Evolutionary conservation across 768 basidiomycete species (phyloP), one percentile per base, ranked within the genome.

Genomic region (Tricholomella constricta): DNA sequence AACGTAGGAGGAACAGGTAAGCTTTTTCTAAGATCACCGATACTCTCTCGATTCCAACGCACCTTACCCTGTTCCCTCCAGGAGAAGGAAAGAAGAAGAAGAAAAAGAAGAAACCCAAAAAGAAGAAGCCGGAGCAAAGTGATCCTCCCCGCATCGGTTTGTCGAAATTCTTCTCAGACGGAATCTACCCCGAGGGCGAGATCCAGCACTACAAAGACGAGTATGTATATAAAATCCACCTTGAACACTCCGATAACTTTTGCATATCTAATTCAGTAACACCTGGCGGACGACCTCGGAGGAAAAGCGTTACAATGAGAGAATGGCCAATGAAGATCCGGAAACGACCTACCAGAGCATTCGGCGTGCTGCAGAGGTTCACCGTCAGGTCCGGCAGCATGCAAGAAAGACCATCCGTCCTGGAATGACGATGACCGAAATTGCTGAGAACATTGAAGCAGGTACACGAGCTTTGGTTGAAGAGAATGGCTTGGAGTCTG

Each of bases 341-440:
- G 84, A 89, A 56, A 75, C 79, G 36, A 96, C 91, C 0, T 99
- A 98, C 71, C 82, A 91, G 61, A 84, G 81, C 66, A 95, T 99
- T 65, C 85, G 97, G 46, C 83, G 88, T 54, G 97, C 88, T 35
- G 90, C 91, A n/a, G 95, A 98, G 72, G 94, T 96, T 10, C 97
- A 99, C 68, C 82, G 97, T 41, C 89, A 91, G 67, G 96, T 95
- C 48, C 86, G 97, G 50, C 74, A 82, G 54, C 81, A 89, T 63
- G 94, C 91, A 3, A 84, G 85, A 61, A 86, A 86, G 67, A 77
- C 75, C 54, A 98, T 99, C 63, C 84, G 84, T 54, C 94, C 95
- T 10, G 97, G 97, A 1, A 89, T 97, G 92, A 79, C 81, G 32
- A 91, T 94, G 89, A 94, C 86, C 2, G 90, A 96, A 62, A 97